These are phyloP conservation scores for Lachancea dasiensis DNA, from an alignment of 805 yeast genomes.

Conservation along the genomic window DNA sequence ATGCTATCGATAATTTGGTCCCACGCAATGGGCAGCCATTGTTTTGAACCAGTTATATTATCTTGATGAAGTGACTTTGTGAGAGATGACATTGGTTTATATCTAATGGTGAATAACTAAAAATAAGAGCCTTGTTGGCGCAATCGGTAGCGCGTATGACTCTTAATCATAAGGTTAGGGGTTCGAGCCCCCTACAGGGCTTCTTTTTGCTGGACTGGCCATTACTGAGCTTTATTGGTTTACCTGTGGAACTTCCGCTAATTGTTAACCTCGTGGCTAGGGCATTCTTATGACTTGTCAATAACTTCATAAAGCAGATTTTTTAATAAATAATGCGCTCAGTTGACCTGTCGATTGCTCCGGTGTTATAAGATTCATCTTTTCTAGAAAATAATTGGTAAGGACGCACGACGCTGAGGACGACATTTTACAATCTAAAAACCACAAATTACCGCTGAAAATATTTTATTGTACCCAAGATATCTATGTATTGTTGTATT, in stretches of 20 bases:
- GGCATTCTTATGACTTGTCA: background rate
- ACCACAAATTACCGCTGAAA: too few species aligned
- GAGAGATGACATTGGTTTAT: background rate
- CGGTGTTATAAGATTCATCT: too few species aligned
- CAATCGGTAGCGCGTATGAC: conserved; percentile 26
- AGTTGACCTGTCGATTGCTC: too few species aligned
- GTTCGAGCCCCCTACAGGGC: conserved; percentile 29
- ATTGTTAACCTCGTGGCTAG: too few species aligned
- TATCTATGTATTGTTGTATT: too few species aligned
- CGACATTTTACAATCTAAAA: too few species aligned
- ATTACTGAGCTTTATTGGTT: background rate
- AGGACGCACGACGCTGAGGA: too few species aligned
- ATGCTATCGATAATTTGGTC: background rate
- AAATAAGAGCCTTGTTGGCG: conserved; percentile 21
- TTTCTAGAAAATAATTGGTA: too few species aligned
- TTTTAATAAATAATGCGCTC: too few species aligned
- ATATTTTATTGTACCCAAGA: too few species aligned
- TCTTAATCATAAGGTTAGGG: conserved; percentile 24
- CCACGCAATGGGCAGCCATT: background rate
- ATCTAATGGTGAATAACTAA: background rate
- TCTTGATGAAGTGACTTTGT: background rate
- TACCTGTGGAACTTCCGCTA: too few species aligned
- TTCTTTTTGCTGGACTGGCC: conserved; percentile 5
- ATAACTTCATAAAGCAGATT: background rate
- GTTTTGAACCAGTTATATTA: background rate